These are phyloP conservation scores for Rhodotorula toruloides DNA, from an alignment of 768 basidiomycete genomes.

Conservation along the genomic window DNA sequence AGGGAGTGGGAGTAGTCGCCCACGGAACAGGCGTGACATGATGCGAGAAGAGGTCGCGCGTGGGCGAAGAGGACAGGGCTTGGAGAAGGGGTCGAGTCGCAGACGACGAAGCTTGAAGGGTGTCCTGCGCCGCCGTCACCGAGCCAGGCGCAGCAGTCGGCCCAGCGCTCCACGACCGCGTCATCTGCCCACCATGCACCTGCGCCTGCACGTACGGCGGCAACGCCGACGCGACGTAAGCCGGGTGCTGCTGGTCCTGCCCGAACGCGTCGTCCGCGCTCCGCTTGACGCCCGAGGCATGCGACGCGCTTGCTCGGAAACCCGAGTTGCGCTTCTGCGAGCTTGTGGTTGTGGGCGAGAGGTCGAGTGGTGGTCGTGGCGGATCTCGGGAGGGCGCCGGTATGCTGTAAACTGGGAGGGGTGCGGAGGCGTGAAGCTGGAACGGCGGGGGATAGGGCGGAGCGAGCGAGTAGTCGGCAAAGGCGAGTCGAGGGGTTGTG, in stretches of 20 bases:
- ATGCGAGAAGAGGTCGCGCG: too few species aligned
- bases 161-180: background rate
- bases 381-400: background rate
- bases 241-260: too few species aligned
- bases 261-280: background rate
- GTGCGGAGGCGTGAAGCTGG: background rate
- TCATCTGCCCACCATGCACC: background rate
- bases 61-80: background rate
- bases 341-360: conserved; percentile 6
- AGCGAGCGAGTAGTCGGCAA: conserved; percentile 9
- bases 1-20: background rate
- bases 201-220: background rate
- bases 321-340: conserved; percentile 5
- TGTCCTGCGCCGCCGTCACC: too few species aligned
- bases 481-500: conserved; percentile 18
- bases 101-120: background rate
- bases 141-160: background rate
- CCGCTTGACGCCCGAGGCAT: conserved; percentile 1
- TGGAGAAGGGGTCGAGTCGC: background rate
- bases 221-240: background rate
- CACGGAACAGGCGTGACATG: background rate
- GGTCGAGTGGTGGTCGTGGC: background rate
- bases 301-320: background rate
- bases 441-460: background rate
- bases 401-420: background rate